Evolutionary conservation across 2,329 filamentous ascomycete genomes (phyloP), one percentile per base, ranked within the genome.

Genomic region (Colletotrichum eremochloae): DNA sequence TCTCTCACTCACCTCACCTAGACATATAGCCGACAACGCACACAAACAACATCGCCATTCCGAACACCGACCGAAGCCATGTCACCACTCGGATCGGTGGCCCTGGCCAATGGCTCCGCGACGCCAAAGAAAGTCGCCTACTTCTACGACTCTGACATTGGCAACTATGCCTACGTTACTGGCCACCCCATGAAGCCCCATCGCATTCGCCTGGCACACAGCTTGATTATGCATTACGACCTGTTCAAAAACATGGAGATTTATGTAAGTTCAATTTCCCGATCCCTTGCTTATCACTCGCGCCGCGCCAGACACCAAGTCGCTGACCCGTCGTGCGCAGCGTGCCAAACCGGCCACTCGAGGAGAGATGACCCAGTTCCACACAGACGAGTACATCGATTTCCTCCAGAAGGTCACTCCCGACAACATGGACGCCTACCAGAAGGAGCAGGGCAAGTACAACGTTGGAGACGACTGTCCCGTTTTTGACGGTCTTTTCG

Each of bases 141-240:
- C 85, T 98, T 98, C 83, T 98, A 98, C 88, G 96, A 98, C 81
- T 97, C 94, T 3, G 96, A 98, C 84, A 96, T 98, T 80, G 96
- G 96, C 75, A 98, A 98, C 83, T 98, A 98, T 86, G 95, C 96
- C 81, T 98, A 98, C 80, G 94, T 97, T 70, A 95, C 94, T 74
- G 95, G 94, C 29, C 96, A 99, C 86, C 96, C 96, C 53, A 99
- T 99, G 96, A 99, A 99, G 83, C 96, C 96, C 74, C 97, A 97
- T 89, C 93, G 96, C 31, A 92, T 99, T 78, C 94, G 95, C 29
- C 85, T 99, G 76, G 97, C 96, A 62, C 97, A 99, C 82, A 96
- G 97, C 79, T 88, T 99, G 76, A 95, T 99, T 68, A 93, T 98
- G 87, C 95, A 96, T 71, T 98, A 98, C 85, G 94, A 96, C 73